phyloP scores from a whole-genome alignment of 148 eudicot species.

The Chenopodium quinoa region DNA sequence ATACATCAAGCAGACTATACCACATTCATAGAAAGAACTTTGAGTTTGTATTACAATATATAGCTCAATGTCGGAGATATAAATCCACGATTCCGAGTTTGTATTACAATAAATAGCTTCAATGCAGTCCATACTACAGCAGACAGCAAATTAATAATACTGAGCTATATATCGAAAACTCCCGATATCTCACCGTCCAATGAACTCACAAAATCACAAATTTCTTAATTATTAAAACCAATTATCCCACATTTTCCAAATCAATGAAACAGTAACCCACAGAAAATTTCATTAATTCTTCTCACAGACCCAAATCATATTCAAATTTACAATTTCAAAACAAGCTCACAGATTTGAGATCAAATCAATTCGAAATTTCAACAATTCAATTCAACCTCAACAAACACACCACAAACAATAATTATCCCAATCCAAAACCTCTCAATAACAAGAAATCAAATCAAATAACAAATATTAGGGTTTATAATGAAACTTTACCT shows the following conservation, averaged over 20 bases:
- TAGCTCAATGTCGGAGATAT: no score
- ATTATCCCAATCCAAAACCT: background rate
- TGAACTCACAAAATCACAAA: background rate
- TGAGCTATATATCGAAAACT: background rate
- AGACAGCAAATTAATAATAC: no score
- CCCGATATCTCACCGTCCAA: background rate
- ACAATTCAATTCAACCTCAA: background rate
- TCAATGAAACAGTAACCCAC: constrained; percentile 14
- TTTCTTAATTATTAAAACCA: background rate
- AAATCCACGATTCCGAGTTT: no score
- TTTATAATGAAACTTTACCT: constrained; percentile 8
- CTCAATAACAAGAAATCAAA: constrained; percentile 1
- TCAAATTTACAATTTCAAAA: background rate
- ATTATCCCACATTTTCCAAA: constrained; percentile 16
- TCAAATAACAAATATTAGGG: constrained; percentile 18
- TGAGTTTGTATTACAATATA: no score
- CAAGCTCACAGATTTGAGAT: background rate
- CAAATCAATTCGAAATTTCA: background rate
- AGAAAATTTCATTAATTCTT: background rate
- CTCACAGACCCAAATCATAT: background rate
- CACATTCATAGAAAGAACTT: no score
- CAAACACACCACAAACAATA: background rate
- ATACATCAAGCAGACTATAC: no score
- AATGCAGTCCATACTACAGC: no score
- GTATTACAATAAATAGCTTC: no score